Base-by-base conservation (phyloP, 768 basidiomycete genomes). In the Neoboletus brunneissimus region DNA sequence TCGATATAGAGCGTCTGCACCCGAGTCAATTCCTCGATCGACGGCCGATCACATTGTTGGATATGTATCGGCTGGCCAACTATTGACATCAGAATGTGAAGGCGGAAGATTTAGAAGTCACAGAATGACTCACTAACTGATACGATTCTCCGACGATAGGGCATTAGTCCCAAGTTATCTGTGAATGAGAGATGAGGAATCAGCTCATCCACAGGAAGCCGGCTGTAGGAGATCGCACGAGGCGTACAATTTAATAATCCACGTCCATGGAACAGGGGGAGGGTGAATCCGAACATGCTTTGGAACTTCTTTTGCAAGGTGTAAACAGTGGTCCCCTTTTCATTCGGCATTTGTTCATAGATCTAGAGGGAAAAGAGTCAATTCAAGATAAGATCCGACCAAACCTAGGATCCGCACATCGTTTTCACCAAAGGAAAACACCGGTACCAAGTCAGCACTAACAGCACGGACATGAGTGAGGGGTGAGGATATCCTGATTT, bases 371-470 rank as follows among this genome's bases (percentile, higher is more conserved):
- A 50, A 8, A 45, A 42, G 11, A 41, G 6, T 60, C 53, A 63
- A 23, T 34, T 40, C 42, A 37, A 6, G 1, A 11, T 31, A 6
- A 46, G 35, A 13, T 47, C n/a, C 5, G 13, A 20, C 32, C 53
- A 23, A 51, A 48, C 20, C 16, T 8, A 31, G 40, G 13, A 45
- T 79, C 84, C 67, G 10, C 58, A 95, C 95, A 71, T 98, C 97
- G 69, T 98, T 98, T 77, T 99, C 97, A 13, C 97, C 97, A 64
- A 99, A 99, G 6, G 93, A 95, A 68, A 99, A 98, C 4, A 98
- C 95, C 0, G 97, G 97, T 0, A 99, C 97, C 12, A 99, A 78
- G 66, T 95, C 93, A 38, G 97, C 97, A 52, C 94, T 94, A 61
- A 15, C 23, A 51, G 15, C 37, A 45, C 32, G 47, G 12, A 55